A percentile compares a stretch with the other conserved stretches of the same genome.
Conservation (phyloP, 2,329 filamentous ascomycete genomes). For the Chrysosporium keratinophilum region DNA sequence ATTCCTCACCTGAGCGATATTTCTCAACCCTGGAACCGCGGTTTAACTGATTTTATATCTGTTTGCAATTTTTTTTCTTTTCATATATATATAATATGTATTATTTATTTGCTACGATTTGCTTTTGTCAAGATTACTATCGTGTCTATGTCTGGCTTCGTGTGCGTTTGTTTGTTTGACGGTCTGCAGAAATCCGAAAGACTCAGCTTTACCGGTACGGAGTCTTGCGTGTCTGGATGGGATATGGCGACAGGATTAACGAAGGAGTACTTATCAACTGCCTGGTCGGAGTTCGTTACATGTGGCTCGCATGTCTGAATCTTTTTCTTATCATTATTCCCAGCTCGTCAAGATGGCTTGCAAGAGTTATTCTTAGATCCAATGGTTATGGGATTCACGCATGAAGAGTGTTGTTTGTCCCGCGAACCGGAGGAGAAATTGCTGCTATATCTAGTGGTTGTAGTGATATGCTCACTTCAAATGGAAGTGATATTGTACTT, state of each 20-base stretch:
- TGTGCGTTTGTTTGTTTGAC: background rate
- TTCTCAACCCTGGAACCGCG: background rate
- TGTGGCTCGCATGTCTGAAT: background rate
- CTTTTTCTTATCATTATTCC: background rate
- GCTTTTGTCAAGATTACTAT: background rate
- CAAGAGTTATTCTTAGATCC: background rate
- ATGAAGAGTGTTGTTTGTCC: background rate
- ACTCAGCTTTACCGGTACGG: background rate
- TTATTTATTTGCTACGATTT: background rate
- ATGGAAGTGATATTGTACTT: background rate
- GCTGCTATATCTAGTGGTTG: background rate
- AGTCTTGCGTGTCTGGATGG: background rate
- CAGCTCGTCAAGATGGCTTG: background rate
- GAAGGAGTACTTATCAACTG: background rate
- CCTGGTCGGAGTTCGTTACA: slow-evolving; percentile 2
- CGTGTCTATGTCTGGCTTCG: background rate
- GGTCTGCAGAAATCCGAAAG: background rate
- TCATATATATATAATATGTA: slow-evolving; percentile 9
- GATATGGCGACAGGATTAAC: background rate
- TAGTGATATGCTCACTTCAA: background rate
- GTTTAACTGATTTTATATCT: background rate
- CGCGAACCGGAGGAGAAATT: no score
- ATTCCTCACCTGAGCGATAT: slow-evolving; percentile 17
- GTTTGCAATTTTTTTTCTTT: slow-evolving; percentile 2
- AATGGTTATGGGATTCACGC: background rate